A percentile compares a stretch with the other conserved stretches of the same genome.
These are phyloP conservation scores for Leucosporidium scottii DNA, from an alignment of 768 basidiomycete genomes.

Conservation along the genomic window DNA sequence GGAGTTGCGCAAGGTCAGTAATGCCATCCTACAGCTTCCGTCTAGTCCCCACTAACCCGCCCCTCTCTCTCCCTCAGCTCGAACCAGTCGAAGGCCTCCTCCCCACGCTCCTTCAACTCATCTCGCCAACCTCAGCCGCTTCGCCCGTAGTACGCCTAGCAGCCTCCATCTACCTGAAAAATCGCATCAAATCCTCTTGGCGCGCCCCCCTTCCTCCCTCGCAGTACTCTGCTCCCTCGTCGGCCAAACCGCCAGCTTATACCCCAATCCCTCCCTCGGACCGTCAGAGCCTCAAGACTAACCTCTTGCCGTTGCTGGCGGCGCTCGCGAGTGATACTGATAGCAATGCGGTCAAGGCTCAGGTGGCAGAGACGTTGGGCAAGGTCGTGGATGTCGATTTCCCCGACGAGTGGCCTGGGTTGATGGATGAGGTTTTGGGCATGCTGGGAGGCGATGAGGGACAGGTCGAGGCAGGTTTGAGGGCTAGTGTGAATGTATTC, in stretches of 20 bases:
- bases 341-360: conserved; percentile 59
- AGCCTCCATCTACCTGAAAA: conserved; percentile 81
- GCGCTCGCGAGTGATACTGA: conserved; percentile 59
- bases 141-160: conserved; percentile 79
- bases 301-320: conserved; percentile 64
- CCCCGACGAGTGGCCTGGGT: conserved; percentile 63
- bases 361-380: conserved; percentile 67
- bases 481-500: conserved; percentile 68
- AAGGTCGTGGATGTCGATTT: conserved; percentile 69
- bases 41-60: not conserved
- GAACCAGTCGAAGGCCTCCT: conserved; percentile 74
- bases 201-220: conserved; percentile 43
- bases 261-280: conserved; percentile 59
- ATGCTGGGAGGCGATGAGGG: conserved; percentile 58
- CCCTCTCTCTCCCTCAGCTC: conserved; percentile 49
- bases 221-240: conserved; percentile 39
- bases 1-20: conserved; percentile 69
- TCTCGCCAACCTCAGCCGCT: conserved; percentile 63
- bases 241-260: not conserved
- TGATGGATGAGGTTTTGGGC: conserved; percentile 61
- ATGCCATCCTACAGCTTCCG: not conserved
- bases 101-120: conserved; percentile 75
- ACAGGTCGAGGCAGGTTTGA: conserved; percentile 72
- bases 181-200: conserved; percentile 64
- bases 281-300: conserved; percentile 61